Base-by-base conservation (phyloP, 805 yeast species). In the Candida xiaguanensis region DNA sequence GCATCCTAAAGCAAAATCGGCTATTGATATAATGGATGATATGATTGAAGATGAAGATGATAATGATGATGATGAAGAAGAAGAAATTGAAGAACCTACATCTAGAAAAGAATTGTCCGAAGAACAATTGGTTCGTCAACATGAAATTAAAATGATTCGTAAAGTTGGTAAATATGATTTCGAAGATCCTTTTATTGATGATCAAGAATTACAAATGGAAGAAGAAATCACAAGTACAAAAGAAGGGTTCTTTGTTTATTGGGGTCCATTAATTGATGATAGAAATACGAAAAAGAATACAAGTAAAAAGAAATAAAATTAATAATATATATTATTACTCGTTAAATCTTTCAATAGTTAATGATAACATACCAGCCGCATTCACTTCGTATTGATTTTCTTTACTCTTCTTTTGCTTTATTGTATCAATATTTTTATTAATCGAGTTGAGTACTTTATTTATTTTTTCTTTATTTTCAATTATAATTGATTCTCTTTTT, bases 171-270 rank as follows among this genome's bases (percentile, higher is more conserved):
- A 86, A 55, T 93, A 93, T 61, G 99, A 93, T 57, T 70, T 78
- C 35, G 81, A 85, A 44, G 99, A 93, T 60, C 99, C 98, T 2
- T 93, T 93, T 54, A 93, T 93, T 42, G 99, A 93, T 63, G 99
- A 93, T 61, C 77, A 87, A 12, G 99, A 93, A 61, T 67, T 89
- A 50, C 75, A 79, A 41, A 85, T 93, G 85, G 99, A 93, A 61
- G 96, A 90, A 58, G 95, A 85, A 52, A 80, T 95, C 7, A 90
- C 91, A 2, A 80, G 91, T 1, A 89, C 96, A 0, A 85, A 85
- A 48, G 98, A 93, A 54, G 99, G 98, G 1, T 93, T 90, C 57
- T 93, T 91, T 50, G 96, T 93, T 0, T 93, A 81, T 60, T 86
- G 89, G 68, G 99, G 99, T 0, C 95, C 95, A 2, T 65, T 91